Evolutionary conservation across 441 rosid genomes (phyloP).

Genomic region (Pelargonium australe): DNA sequence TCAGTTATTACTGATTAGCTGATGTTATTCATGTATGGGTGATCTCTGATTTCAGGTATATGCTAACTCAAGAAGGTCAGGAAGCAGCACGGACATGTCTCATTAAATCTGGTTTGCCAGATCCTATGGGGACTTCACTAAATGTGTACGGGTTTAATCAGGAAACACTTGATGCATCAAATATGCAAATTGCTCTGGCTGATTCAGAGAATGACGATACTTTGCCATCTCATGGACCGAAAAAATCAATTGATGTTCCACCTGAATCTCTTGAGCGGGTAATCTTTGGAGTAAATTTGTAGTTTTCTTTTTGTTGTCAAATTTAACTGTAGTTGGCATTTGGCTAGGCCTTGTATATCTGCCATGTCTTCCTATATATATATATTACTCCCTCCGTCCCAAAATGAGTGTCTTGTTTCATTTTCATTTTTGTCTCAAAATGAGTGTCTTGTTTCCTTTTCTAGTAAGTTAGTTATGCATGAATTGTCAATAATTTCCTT

Average conservation of each 20-base stretch:
- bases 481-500: too few relatives aligned
- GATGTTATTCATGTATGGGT: neutral
- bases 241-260: conserved; percentile 44
- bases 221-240: conserved; percentile 21
- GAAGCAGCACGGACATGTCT: conserved; percentile 72
- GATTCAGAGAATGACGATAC: conserved; percentile 30
- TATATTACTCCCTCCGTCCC: too few relatives aligned
- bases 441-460: too few relatives aligned
- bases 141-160: conserved; percentile 30
- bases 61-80: conserved; percentile 74
- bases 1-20: neutral
- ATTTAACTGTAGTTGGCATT: too few relatives aligned
- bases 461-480: too few relatives aligned
- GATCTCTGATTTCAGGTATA: conserved; percentile 80
- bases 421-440: too few relatives aligned
- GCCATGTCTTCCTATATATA: too few relatives aligned
- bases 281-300: conserved; percentile 4
- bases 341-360: too few relatives aligned
- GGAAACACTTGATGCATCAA: conserved; percentile 20
- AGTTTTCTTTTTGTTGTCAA: neutral
- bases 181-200: conserved; percentile 25
- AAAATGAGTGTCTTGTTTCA: too few relatives aligned
- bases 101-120: conserved; percentile 52
- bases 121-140: conserved; percentile 33
- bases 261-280: conserved; percentile 67